A percentile compares a stretch with the other conserved stretches of the same genome.
Evolutionary conservation across 768 basidiomycete species (phyloP).

Genomic region (Leccinum variicolor): DNA sequence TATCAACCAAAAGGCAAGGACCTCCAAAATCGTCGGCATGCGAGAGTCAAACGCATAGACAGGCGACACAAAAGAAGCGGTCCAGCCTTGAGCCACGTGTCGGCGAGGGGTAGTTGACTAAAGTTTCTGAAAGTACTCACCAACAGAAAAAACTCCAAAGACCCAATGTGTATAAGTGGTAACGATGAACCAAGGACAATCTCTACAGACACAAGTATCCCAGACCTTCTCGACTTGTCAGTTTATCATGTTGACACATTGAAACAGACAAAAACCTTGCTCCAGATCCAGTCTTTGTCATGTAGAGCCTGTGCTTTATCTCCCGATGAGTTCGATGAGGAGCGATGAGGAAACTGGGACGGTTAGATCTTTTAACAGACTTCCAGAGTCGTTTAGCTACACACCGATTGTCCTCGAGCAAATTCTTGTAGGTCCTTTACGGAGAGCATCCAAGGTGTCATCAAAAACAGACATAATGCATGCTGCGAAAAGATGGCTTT

Average conservation of each 20-base stretch:
- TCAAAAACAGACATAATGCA: conserved; percentile 30
- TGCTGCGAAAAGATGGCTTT: conserved; percentile 13
- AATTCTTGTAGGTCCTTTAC: conserved; percentile 34
- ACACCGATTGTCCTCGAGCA: conserved; percentile 19
- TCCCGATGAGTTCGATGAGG: conserved; percentile 1
- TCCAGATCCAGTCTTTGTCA: conserved; percentile 54
- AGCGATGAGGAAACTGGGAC: conserved; percentile 18
- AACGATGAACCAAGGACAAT: conserved; percentile 39
- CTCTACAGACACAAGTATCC: conserved; percentile 36
- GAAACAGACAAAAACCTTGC: conserved; percentile 35
- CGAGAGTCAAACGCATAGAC: conserved; percentile 39
- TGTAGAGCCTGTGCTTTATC: conserved; percentile 12
- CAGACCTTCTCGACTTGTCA: conserved; percentile 31
- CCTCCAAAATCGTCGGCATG: conserved; percentile 49
- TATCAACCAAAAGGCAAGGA: conserved; percentile 52
- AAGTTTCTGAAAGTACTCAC: conserved; percentile 20
- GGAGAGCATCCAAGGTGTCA: conserved; percentile 40
- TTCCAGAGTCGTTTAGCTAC: not conserved
- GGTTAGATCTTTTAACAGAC: conserved; percentile 1
- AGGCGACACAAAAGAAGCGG: conserved; percentile 47
- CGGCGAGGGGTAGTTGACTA: not conserved
- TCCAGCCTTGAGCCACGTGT: conserved; percentile 42
- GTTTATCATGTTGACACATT: not conserved
- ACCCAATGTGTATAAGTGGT: conserved; percentile 43
- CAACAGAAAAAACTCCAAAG: conserved; percentile 40